Conservation (phyloP, 306 rosid species). For the Begonia loranthoides region DNA sequence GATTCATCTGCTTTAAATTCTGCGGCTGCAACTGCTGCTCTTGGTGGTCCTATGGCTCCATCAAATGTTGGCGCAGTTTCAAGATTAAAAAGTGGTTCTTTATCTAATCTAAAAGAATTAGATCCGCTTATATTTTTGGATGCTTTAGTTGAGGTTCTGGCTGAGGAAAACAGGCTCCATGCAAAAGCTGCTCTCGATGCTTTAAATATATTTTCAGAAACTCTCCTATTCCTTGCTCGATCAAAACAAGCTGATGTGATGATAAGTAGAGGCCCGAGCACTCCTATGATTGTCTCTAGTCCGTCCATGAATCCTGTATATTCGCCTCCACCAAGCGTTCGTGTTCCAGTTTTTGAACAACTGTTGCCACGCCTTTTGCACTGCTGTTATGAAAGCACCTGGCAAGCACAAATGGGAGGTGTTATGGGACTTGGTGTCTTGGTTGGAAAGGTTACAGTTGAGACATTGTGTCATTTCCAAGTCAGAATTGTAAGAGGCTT, state of each 20-base stretch:
- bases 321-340: constrained; percentile 98
- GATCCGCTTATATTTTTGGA: constrained; percentile 92
- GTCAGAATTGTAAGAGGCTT: constrained; percentile 87
- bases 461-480: constrained; percentile 75
- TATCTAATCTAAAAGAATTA: constrained; percentile 85
- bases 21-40: constrained; percentile 29
- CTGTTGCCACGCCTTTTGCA: constrained; percentile 93
- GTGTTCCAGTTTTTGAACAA: constrained; percentile 87
- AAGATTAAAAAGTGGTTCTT: constrained; percentile 42
- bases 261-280: constrained; percentile 88
- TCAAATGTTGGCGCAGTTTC: constrained; percentile 43
- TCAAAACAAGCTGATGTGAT: constrained; percentile 82
- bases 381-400: constrained; percentile 89
- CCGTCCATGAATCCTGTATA: constrained; percentile 95
- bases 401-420: constrained; percentile 99
- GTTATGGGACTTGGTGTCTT: constrained; percentile 97
- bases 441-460: constrained; percentile 98
- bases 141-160: constrained; percentile 94
- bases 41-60: constrained; percentile 47
- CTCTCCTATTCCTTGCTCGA: constrained; percentile 87
- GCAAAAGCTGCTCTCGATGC: constrained; percentile 92
- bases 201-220: constrained; percentile 79
- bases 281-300: constrained; percentile 97
- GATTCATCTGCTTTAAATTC: constrained; percentile 44
- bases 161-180: constrained; percentile 87